Base-by-base conservation (phyloP, 116 monocot species). In the Posidonia oceanica region DNA sequence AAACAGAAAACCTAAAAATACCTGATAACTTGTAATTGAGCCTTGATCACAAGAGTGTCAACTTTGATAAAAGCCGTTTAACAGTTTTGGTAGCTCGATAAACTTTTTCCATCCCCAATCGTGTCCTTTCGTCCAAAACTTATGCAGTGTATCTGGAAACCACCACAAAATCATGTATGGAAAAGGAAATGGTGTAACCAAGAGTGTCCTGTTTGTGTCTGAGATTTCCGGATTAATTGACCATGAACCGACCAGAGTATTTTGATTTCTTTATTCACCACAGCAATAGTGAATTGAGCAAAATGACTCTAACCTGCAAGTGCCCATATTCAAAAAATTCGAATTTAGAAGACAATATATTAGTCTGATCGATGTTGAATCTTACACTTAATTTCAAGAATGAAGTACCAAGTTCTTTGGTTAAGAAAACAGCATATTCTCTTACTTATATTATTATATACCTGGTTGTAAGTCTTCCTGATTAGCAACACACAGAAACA, bases 91-190 rank as follows among this genome's bases (percentile, higher is more conserved):
- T 14, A 89, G 42, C 74, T 94, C 90, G 85, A 94, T 87, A 73
- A 94, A 94, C 29, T 94, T 94, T 69, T 94, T 90, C 94, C 89
- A 90, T 14, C 94, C 94, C 94, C 94, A 94, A 69, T 90, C 87
- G 85, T 90, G 90, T 36, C 90, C 94, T 72, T 89, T 94, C 76
- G 89, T 90, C 87, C 94, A 85, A 54, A 94, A 94, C 6, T 87
- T 78, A 40, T 94, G 94, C 71, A 94, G 77, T 59, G 90, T 87
- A 79, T 94, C 94, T 94, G 76, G 62, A 77, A 23, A 54, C 0
- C 16, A 20, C 18, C 21, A 59, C 8, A 44, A 21, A 67, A 51
- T 41, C 22, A 52, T 7, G 0, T 22, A 22, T 7, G 41, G 18
- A 21, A 68, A 23, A 66, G 10, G 11, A 15, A 29, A 41, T 7